Evolutionary conservation across 1,139 yeast genomes (phyloP).

Genomic region (Sporopachydermia cereana): DNA sequence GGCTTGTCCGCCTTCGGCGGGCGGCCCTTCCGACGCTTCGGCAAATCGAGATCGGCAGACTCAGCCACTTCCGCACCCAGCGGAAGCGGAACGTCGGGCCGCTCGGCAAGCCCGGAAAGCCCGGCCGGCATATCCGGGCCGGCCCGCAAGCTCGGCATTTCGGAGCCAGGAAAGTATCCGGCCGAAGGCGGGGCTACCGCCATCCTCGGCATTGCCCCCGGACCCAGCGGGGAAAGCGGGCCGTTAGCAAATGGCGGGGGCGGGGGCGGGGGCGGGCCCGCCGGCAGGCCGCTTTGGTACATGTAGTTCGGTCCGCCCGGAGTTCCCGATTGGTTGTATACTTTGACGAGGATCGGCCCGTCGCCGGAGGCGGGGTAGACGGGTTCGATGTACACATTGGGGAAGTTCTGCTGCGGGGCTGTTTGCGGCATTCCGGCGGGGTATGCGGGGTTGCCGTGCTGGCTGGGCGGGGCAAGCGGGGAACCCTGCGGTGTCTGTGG

Average conservation of each 20-base stretch:
- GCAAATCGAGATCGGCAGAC: background rate
- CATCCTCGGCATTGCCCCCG: background rate
- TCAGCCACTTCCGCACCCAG: background rate
- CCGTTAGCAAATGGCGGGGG: background rate
- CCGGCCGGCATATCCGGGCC: background rate
- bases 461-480: too few species aligned
- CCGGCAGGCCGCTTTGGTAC: background rate
- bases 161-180: background rate
- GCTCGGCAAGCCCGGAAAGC: background rate
- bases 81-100: background rate
- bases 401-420: background rate
- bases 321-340: background rate
- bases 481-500: too few species aligned
- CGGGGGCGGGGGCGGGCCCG: background rate
- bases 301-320: background rate
- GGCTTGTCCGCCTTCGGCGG: background rate
- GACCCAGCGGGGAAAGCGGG: too few species aligned
- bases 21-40: background rate
- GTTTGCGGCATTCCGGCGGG: too few species aligned
- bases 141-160: background rate
- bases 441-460: too few species aligned
- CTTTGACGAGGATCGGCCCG: slow-evolving; percentile 4
- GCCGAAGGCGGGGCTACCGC: background rate
- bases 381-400: slow-evolving; percentile 4
- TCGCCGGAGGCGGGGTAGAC: background rate